Conservation (phyloP, 495 filamentous ascomycete genomes). For the Hyaloscypha variabilis region DNA sequence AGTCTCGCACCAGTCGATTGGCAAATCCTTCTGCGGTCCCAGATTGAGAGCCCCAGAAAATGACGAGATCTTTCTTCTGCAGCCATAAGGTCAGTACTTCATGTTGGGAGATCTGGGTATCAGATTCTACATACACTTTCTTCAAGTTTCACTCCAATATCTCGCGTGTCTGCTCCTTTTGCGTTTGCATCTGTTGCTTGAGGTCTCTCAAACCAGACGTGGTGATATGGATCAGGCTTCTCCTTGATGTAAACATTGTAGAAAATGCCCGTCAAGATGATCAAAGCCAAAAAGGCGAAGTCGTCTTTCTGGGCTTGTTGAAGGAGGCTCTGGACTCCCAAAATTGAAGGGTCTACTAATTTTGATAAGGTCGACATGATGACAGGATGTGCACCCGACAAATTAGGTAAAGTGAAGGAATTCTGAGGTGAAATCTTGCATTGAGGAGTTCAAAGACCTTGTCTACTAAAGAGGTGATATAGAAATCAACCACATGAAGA, state of each 20-base stretch:
- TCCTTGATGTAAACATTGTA: constrained; percentile 34
- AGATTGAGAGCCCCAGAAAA: constrained; percentile 60
- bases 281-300: constrained; percentile 15
- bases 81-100: constrained; percentile 34
- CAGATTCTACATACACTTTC: constrained; percentile 28
- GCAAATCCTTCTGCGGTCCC: constrained; percentile 56
- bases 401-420: neutral
- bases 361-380: neutral
- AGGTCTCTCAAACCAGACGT: constrained; percentile 38
- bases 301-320: constrained; percentile 13
- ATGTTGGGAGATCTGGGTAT: too few species aligned
- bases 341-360: neutral
- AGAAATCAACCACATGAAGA: neutral
- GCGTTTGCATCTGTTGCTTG: constrained; percentile 25
- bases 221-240: constrained; percentile 37
- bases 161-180: constrained; percentile 27
- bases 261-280: constrained; percentile 21
- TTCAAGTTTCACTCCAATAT: constrained; percentile 36
- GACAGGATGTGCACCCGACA: neutral
- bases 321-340: neutral
- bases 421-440: neutral
- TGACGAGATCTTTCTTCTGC: constrained; percentile 41
- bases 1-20: constrained; percentile 47
- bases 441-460: neutral
- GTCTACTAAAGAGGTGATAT: too few species aligned